A percentile compares a stretch with the other conserved stretches of the same genome.
Conservation (phyloP, 345 rosid species). For the Linum tenue region DNA sequence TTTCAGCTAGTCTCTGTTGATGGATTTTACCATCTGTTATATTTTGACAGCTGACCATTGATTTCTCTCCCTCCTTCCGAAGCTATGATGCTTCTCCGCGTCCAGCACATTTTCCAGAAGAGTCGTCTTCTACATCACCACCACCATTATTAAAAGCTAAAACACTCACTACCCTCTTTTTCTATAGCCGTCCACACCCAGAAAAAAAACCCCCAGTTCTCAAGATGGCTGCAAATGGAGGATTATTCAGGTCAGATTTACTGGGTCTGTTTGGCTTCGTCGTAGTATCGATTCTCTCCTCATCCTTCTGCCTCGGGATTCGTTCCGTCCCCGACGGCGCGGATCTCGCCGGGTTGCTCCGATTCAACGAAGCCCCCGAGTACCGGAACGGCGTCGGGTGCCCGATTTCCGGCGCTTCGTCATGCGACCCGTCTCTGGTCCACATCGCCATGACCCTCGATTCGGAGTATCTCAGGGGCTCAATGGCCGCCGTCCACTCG, state of each 20-base stretch:
- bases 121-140: background rate
- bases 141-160: conserved; percentile 10
- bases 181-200: too few species aligned
- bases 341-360: background rate
- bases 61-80: background rate
- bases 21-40: background rate
- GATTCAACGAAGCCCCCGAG: conserved; percentile 53
- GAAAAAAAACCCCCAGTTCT: background rate
- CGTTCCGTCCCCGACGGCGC: conserved; percentile 21
- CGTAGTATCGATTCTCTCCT: background rate
- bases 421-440: conserved; percentile 37
- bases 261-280: background rate
- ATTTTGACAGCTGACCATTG: background rate
- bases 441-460: conserved; percentile 82
- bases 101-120: background rate
- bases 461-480: conserved; percentile 59
- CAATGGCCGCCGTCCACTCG: conserved; percentile 64
- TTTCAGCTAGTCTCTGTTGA: background rate
- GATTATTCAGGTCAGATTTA: background rate
- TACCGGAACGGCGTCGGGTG: conserved; percentile 46
- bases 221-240: background rate
- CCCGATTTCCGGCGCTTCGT: conserved; percentile 7
- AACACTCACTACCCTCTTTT: background rate
- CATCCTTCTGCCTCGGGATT: conserved; percentile 8
- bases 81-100: background rate